Evolutionary conservation across 352 stramenopile genomes (phyloP), one percentile per base, ranked within the genome.

Genomic region (Pythium aquatile): DNA sequence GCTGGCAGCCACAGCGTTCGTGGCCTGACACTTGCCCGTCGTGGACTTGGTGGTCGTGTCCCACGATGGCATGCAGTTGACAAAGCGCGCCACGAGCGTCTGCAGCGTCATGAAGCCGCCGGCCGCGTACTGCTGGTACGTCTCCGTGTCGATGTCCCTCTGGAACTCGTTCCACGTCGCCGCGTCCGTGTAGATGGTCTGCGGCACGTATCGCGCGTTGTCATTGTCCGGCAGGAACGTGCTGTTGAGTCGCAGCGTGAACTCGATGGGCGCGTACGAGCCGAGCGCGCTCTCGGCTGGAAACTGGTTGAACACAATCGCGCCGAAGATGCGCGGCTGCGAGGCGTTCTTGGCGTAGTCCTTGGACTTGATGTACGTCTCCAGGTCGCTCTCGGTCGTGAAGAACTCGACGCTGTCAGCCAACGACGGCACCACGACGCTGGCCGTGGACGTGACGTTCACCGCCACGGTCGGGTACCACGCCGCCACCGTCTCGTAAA

Each of bases 41-140:
- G 73, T 77, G 0, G 32, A 56, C 47, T 74, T 70, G 20, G 20
- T 69, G 8, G 1, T 37, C 8, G 63, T 46, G 16, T 77, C 32
- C 72, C 73, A 83, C 37, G 68, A 57, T 0, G 75, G 73, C 47
- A 80, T 52, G 59, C 75, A 83, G 63, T 74, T 78, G 24, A 60
- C 67, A 24, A 83, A 83, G 29, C 75, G 75, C 5, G 75, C 65
- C 30, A 83, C 73, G n/a, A 78, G 67, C 35, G 75, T 83, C 55
- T 83, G 75, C 47, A 80, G 58, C 29, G 75, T 83, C 70, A 80
- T 76, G 65, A 83, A 83, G 48, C 75, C 75, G 6, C 54, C 56
- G 4, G 51, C 28, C 1, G 72, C 54, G 37, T 83, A 83, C 48
- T 69, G 64, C 17, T 63, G 46, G 49, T 78, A 75, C 13, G 24